phyloP scores from a whole-genome alignment of 306 rosid genomes.

The Cercis canadensis region DNA sequence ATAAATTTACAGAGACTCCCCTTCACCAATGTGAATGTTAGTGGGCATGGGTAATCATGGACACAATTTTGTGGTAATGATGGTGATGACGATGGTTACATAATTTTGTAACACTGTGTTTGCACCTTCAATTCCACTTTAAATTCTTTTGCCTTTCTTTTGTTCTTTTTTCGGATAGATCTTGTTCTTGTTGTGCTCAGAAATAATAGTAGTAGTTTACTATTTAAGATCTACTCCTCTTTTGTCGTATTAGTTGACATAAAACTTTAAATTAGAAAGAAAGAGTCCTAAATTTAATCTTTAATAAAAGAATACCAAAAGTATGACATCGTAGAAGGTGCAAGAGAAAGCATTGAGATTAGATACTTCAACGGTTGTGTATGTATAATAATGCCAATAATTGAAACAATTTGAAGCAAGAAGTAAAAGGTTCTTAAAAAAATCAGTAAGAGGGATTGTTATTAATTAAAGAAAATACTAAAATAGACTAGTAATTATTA shows the following conservation, averaged over 20 bases:
- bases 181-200: conserved; percentile 16
- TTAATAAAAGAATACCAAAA: conserved; percentile 40
- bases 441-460: conserved; percentile 23
- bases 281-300: conserved; percentile 34
- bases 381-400: conserved; percentile 32
- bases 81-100: neutral
- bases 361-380: conserved; percentile 17
- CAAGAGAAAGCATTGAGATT: conserved; percentile 31
- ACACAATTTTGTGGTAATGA: too few species aligned
- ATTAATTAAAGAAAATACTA: conserved; percentile 27
- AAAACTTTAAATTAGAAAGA: conserved; percentile 33
- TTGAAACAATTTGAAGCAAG: conserved; percentile 21
- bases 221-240: conserved; percentile 22
- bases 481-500: neutral
- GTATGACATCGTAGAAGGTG: conserved; percentile 13
- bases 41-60: too few species aligned
- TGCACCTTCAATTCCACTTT: conserved; percentile 19
- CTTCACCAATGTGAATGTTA: too few species aligned
- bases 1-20: too few species aligned
- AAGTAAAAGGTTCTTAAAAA: neutral
- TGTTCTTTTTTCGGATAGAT: conserved; percentile 14
- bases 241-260: conserved; percentile 47
- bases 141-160: neutral
- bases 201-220: conserved; percentile 21
- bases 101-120: too few species aligned